Conservation (phyloP, 257 asterid genomes). For the Solanum rostratum region DNA sequence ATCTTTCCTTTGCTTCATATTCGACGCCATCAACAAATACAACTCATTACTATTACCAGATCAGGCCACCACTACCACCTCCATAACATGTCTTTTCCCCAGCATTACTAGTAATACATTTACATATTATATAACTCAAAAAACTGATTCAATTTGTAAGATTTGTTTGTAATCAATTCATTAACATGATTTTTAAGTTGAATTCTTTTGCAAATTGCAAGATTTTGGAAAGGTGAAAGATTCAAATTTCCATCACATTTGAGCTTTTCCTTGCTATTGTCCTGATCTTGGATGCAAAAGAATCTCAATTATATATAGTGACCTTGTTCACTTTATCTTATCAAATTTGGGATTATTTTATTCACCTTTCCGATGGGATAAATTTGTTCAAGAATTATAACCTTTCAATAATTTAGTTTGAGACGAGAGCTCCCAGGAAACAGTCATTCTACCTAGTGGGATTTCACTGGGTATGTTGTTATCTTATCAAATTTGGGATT, state of each 20-base stretch:
- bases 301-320: neutral
- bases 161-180: neutral
- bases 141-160: conserved; percentile 6
- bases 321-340: neutral
- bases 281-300: neutral
- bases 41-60: conserved; percentile 21
- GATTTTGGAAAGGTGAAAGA: neutral
- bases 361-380: too few relatives aligned
- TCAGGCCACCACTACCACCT: conserved; percentile 25
- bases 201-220: neutral
- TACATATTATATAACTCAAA: neutral
- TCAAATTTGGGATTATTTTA: too few relatives aligned
- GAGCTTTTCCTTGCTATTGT: neutral
- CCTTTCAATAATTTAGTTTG: neutral
- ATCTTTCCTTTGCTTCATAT: conserved; percentile 28
- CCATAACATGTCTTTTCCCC: neutral
- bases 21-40: conserved; percentile 12
- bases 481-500: too few relatives aligned
- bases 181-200: neutral
- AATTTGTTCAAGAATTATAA: neutral
- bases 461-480: too few relatives aligned
- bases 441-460: too few relatives aligned
- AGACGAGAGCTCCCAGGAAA: too few relatives aligned
- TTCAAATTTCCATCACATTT: neutral
- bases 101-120: neutral